These are phyloP conservation scores for Amylocarpus encephaloides DNA, from an alignment of 2,329 filamentous ascomycete genomes.

Conservation along the genomic window DNA sequence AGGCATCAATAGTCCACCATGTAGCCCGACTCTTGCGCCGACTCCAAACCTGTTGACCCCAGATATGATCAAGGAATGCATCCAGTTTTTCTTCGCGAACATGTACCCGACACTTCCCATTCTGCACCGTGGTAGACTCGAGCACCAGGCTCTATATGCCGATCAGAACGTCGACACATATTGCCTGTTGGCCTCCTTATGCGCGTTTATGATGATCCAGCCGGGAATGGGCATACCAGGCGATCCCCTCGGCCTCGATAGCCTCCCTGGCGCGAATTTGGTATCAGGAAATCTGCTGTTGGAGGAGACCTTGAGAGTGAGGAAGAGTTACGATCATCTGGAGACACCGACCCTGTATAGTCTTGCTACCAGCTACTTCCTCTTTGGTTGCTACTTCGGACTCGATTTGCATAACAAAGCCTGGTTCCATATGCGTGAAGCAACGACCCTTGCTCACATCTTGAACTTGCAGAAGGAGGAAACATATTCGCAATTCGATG, in stretches of 20 bases:
- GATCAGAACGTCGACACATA: constrained; percentile 59
- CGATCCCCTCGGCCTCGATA: constrained; percentile 51
- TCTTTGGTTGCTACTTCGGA: constrained; percentile 67
- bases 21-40: constrained; percentile 44
- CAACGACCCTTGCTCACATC: constrained; percentile 62
- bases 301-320: constrained; percentile 59
- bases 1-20: constrained; percentile 44
- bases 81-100: constrained; percentile 63
- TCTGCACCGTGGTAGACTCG: constrained; percentile 50
- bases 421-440: constrained; percentile 75
- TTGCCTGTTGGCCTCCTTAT: constrained; percentile 57
- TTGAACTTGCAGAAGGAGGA: constrained; percentile 56
- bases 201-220: constrained; percentile 63
- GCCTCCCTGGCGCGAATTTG: constrained; percentile 49
- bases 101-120: constrained; percentile 61
- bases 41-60: constrained; percentile 54
- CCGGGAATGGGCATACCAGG: constrained; percentile 58
- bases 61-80: constrained; percentile 59
- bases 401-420: constrained; percentile 68
- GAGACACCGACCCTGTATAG: constrained; percentile 50
- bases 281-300: constrained; percentile 60
- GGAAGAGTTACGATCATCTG: constrained; percentile 56
- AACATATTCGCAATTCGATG: constrained; percentile 52
- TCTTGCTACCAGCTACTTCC: constrained; percentile 70
- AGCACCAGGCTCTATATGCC: constrained; percentile 52